Evolutionary conservation across 164 flowering plant genomes (phyloP), one percentile per base, ranked within the genome.

Genomic region (Brasenia schreberi): DNA sequence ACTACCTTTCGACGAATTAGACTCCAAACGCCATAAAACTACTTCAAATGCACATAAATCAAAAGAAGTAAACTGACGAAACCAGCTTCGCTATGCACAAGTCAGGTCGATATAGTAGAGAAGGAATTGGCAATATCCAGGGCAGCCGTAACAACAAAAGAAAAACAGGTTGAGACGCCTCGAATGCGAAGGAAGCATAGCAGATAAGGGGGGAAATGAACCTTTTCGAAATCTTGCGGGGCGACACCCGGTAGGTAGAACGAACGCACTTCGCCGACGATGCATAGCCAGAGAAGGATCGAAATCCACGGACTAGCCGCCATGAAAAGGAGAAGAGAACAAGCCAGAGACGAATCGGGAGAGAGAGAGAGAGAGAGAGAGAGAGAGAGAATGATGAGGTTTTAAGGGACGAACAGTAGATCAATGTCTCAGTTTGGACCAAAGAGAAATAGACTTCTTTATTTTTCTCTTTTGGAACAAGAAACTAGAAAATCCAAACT

Each of bases 221-320:
- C 95, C 84, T 80, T 81, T 6, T 43, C 60, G 76, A 88, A 86
- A 76, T 88, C 95, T 80, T 82, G 80, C 5, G 91, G 95, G n/a
- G 89, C 88, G 61, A 88, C 91, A n/a, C 95, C 95, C n/a, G 91
- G 91, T 60, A 88, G 88, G 70, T 88, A 86, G 81, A 88, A 88
- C 10, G 56, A 49, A 9, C 56, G 10, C 12, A 9, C 56, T 49
- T 14, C 56, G 16, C 56, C 56, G 56, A 49, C 56, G 56, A 49
- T 49, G 16, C 56, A 49, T 2, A 49, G 56, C 12, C 10, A 49
- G 16, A 49, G 16, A 9, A 6, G 12, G 14, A 49, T 14, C 56
- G 56, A 14, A 49, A 49, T 49, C 56, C 56, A 49, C 16, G 16
- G 56, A 49, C 16, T 9, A 9, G 56, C 56, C 39, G 39, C 39